Percentiles rank a stretch among this genome's conserved stretches.
Conservation (phyloP, 768 basidiomycete genomes). For the Kwoniella sp. region DNA sequence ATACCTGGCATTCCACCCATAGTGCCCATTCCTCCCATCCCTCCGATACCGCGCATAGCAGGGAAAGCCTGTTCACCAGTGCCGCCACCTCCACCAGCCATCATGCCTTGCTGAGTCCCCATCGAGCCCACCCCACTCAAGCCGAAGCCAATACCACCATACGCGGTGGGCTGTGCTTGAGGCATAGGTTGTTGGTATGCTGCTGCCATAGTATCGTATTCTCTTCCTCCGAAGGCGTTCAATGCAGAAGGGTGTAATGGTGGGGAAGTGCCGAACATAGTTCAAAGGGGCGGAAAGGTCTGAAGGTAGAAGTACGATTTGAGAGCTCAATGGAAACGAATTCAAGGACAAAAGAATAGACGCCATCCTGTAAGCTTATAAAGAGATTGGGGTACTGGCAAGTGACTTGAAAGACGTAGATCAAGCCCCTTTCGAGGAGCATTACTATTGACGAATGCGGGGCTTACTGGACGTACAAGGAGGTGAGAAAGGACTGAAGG, state of each 20-base stretch:
- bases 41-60: conserved; percentile 16
- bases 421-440: background rate
- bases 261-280: conserved; percentile 26
- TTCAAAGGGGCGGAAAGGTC: background rate
- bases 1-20: conserved; percentile 18
- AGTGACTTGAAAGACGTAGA: background rate
- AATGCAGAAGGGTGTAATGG: conserved; percentile 20
- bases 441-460: background rate
- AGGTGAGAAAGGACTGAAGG: background rate
- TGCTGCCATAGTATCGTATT: conserved; percentile 6
- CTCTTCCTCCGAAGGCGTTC: conserved; percentile 6
- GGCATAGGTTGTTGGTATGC: conserved; percentile 22
- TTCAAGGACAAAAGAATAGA: background rate
- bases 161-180: conserved; percentile 19
- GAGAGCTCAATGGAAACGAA: background rate
- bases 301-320: background rate
- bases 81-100: background rate
- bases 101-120: background rate
- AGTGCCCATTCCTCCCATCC: conserved; percentile 18
- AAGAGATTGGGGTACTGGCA: background rate
- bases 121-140: conserved; percentile 12
- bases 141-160: conserved; percentile 36
- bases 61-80: conserved; percentile 11
- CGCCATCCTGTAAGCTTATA: background rate
- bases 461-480: background rate